Base-by-base conservation (phyloP, 2,329 filamentous ascomycete genomes). In the Penicillium polonicum region DNA sequence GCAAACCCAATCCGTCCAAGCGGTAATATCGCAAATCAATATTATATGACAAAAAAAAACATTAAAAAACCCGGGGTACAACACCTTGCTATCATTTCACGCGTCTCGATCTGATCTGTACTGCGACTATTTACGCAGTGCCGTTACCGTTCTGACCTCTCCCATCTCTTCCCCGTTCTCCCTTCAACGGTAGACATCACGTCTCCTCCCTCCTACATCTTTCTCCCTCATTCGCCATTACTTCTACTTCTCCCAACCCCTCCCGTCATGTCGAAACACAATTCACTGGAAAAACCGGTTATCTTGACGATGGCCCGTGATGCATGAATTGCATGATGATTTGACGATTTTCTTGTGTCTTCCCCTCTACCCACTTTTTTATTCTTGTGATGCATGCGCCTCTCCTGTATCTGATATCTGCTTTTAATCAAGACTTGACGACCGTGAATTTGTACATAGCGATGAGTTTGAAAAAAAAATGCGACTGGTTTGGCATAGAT, bases 381-480 rank as follows among this genome's bases (percentile, higher is more conserved):
- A 50, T 63, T 58, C 54, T 62, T 66, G 64, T 60, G 60, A 65
- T 62, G 58, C 50, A 51, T 53, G 55, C 55, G 49, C 53, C 55
- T 25, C 39, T 23, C 54, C 39, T 66, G 64, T 67, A 63, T 62
- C 48, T 62, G 60, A 63, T 65, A 65, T 59, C 61, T 64, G 58
- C 49, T 57, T 58, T 63, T 64, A 63, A 66, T 65, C 62, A 66
- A 65, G 59, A 52, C 61, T 60, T 60, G 43, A 64, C 58, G 61
- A 61, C 61, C 62, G 51, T 55, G 43, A 41, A 49, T 58, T 33
- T 66, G 64, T 64, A 66, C 48, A 66, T 64, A 64, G 52, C 52
- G 44, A 54, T 57, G 48, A 63, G 55, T 60, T 59, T 52, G 25
- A 5, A 55, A 5, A 55, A 60, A 55, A 57, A 63, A 60, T 61